These are phyloP conservation scores for Colletotrichum noveboracense DNA, from an alignment of 2,329 filamentous ascomycete species.

Conservation along the genomic window DNA sequence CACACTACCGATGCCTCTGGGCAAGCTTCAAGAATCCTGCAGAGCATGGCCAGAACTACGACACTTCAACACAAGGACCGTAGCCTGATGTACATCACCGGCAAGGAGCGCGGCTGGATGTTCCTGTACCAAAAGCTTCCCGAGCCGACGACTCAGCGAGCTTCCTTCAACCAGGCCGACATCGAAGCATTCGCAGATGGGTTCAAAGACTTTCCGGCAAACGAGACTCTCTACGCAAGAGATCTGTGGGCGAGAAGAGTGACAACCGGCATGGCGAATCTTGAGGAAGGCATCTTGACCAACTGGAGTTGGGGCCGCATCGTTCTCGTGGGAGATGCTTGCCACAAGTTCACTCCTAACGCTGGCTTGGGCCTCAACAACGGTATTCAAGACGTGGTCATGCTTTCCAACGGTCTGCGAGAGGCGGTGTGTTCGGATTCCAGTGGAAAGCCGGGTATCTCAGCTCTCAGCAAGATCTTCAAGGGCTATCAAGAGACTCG, in stretches of 20 bases:
- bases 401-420: conserved; percentile 31
- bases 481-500: not conserved
- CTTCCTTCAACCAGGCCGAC: conserved; percentile 29
- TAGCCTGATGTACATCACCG: conserved; percentile 33
- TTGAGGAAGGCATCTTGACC: conserved; percentile 40
- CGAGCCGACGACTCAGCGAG: conserved; percentile 26
- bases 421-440: not conserved
- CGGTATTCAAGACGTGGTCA: conserved; percentile 36
- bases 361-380: conserved; percentile 38
- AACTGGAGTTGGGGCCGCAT: conserved; percentile 39
- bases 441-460: not conserved
- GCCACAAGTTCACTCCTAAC: conserved; percentile 42
- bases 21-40: conserved; percentile 28
- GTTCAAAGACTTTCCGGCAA: conserved; percentile 32
- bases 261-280: conserved; percentile 31
- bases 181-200: conserved; percentile 25
- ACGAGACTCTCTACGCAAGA: conserved; percentile 28
- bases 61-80: conserved; percentile 32
- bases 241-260: conserved; percentile 32
- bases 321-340: conserved; percentile 40
- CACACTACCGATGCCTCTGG: conserved; percentile 38
- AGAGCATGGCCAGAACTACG: conserved; percentile 28
- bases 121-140: conserved; percentile 37
- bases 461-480: not conserved
- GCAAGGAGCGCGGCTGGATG: conserved; percentile 32